These are phyloP conservation scores for Podospora anserina DNA, from an alignment of 495 filamentous ascomycete species.

Conservation along the genomic window DNA sequence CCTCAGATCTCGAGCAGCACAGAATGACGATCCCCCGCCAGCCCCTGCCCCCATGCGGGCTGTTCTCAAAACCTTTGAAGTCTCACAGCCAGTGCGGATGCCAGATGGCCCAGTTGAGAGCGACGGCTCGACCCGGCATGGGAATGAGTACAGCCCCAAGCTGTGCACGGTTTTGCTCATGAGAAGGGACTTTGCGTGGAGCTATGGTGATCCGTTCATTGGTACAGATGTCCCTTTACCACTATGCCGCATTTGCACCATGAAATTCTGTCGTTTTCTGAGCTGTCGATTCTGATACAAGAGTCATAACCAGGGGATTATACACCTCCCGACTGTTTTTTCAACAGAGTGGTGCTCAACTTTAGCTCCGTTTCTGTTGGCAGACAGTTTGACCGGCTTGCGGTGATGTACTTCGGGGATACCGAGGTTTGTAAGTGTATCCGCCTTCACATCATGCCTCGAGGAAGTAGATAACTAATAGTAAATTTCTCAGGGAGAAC, in stretches of 20 bases:
- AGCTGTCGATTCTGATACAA: not conserved
- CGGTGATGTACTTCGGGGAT: conserved; percentile 75
- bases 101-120: conserved; percentile 42
- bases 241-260: too few species aligned
- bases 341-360: conserved; percentile 78
- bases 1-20: not conserved
- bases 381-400: conserved; percentile 76
- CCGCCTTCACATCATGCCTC: not conserved
- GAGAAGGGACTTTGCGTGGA: conserved; percentile 68
- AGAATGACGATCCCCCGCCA: not conserved
- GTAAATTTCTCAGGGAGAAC: conserved; percentile 50
- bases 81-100: conserved; percentile 61
- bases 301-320: conserved; percentile 52
- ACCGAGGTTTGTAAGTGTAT: conserved; percentile 62
- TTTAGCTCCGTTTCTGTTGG: conserved; percentile 74
- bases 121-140: conserved; percentile 29
- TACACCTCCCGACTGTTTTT: conserved; percentile 64
- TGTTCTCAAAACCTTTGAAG: conserved; percentile 62
- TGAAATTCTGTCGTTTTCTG: too few species aligned
- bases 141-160: conserved; percentile 22
- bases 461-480: not conserved
- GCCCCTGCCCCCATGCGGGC: conserved; percentile 23
- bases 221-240: conserved; percentile 34
- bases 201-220: conserved; percentile 76
- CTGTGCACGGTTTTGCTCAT: conserved; percentile 61